Evolutionary conservation across 441 rosid species (phyloP), one percentile per base, ranked within the genome.

Genomic region (Populus hybrid): DNA sequence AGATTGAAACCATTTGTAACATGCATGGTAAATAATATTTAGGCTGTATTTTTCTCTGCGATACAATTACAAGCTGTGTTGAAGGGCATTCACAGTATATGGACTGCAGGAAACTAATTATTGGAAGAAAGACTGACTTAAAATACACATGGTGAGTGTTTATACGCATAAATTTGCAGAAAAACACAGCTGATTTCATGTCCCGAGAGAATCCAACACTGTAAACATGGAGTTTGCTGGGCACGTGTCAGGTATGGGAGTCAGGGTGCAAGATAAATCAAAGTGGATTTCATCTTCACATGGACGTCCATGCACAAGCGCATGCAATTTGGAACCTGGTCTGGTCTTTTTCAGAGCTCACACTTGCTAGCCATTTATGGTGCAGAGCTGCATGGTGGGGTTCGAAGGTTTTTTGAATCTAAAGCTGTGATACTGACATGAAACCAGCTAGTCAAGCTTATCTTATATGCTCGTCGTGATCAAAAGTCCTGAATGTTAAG

Each of bases 241-340:
- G 74, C 85, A 81, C 75, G 79, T 70, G 81, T 72, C 69, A 40
- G 21, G 79, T 69, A 7, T 11, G 83, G 84, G 66, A 66, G 83
- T 71, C 76, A 72, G 82, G 85, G 79, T 75, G 67, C 84, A 82
- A 21, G 21, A 50, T 63, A 66, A 3, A n/a, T 2, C 24, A 63
- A 7, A 50, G 32, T 72, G 72, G 64, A 38, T 16, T 38, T 67
- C 16, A 71, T 7, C 71, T 3, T 40, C 72, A 75, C 78, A 50
- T 75, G 65, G 46, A n/a, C 5, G 4, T 46, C 42, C 42, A 38
- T 34, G 36, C 36, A 34, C 7, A 1, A 11, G 12, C 9, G 18
- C 30, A 28, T 28, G 30, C 5, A 69, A 35, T 36, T 35, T 21
- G 1, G n/a, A 30, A 2, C 7, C 7, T 23, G 70, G 73, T 67